Evolutionary conservation across 345 rosid genomes (phyloP), one percentile per base, ranked within the genome.

Genomic region (Rhizophora mangle): DNA sequence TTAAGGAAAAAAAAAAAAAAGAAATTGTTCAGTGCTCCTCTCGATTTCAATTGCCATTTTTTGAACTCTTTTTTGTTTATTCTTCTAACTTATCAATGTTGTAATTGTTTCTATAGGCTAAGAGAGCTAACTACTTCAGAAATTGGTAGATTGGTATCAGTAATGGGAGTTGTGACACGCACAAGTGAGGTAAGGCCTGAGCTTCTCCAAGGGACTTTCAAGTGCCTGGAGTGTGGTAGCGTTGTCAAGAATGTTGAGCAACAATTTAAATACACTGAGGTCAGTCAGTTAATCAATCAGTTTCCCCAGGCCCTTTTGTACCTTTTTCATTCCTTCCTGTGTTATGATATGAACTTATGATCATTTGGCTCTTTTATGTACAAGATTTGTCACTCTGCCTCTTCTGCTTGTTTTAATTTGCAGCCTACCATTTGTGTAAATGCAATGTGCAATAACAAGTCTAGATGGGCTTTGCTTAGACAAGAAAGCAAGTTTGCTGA

Each of bases 131-230:
- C 89, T 1, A 87, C 99, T 6, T 79, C 89, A 10, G 98, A 95
- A 76, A 87, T 95, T 54, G 99, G 98, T 64, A 92, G 85, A 76
- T 79, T 95, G 22, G 96, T 95, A 49, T 90, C 99, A 0, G 97
- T 95, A 46, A 81, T 89, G 0, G 97, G 99, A 31, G 96, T 95
- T 64, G 97, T 92, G 77, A 95, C 99, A 53, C 89, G 98, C 49
- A 88, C 99, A 0, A 95, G 99, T 20, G 98, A 90, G 83, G 99
- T 95, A 49, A 83, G 99, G 74, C 98, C 99, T 7, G 97, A 95
- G 82, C 98, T 95, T 77, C 89, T 92, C 51, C 85, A 85, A 30
- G 99, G 99, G 32, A 80, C 96, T 11, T 95, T 92, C 70, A 88
- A 84, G 82, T 95, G 99, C 73, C 83, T 92, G 75, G 96, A 92